These are phyloP conservation scores for Symbiotaphrina buchneri DNA, from an alignment of 495 filamentous ascomycete genomes.

Conservation along the genomic window DNA sequence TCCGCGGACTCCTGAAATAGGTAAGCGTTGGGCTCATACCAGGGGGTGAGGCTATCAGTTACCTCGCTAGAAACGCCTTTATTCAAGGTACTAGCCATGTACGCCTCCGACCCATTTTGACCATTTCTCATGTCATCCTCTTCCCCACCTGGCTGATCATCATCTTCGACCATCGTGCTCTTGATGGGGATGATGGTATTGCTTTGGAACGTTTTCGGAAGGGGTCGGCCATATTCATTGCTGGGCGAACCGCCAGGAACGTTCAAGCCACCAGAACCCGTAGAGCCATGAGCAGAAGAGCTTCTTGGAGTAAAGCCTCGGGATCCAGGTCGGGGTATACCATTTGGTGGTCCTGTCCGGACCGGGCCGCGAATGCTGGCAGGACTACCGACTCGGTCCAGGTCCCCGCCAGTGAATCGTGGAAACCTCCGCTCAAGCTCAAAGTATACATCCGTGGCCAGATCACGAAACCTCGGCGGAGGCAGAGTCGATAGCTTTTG, in stretches of 20 bases:
- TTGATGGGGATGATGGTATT: conserved; percentile 95
- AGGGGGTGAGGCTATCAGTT: no score
- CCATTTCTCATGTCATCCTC: conserved; percentile 38
- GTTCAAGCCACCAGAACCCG: not conserved
- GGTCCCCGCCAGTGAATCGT: conserved; percentile 42
- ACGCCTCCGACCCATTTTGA: conserved; percentile 10
- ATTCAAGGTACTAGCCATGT: not conserved
- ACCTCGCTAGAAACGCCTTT: not conserved
- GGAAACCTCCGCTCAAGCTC: conserved; percentile 85
- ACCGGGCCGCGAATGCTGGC: conserved; percentile 26
- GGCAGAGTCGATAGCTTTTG: conserved; percentile 82
- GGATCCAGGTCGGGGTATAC: conserved; percentile 12
- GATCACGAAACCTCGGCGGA: conserved; percentile 61
- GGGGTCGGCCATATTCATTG: conserved; percentile 34
- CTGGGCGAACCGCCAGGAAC: conserved; percentile 8
- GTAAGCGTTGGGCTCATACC: no score
- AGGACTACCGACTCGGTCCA: conserved; percentile 47
- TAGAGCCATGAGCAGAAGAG: not conserved
- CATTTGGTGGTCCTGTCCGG: conserved; percentile 12
- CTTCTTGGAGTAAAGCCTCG: conserved; percentile 1
- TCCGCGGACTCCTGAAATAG: no score
- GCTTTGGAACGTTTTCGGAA: conserved; percentile 79
- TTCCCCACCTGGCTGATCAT: conserved; percentile 40
- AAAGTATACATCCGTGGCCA: conserved; percentile 89
- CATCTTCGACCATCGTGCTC: conserved; percentile 94